Conservation (phyloP, 1,284 basidiomycete genomes). For the Tilletia walkeri region DNA sequence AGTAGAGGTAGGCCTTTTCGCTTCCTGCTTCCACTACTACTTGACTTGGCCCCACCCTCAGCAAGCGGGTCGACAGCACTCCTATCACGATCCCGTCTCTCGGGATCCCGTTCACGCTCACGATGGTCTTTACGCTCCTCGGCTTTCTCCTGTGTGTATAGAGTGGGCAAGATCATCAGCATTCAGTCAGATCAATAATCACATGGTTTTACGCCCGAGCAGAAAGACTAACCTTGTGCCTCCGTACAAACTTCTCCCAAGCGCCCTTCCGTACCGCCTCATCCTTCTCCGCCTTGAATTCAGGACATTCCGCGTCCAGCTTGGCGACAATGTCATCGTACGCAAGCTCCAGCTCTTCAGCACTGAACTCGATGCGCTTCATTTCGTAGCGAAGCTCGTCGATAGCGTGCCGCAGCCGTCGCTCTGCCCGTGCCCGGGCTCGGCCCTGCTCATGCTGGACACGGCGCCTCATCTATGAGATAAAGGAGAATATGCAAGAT, state of each 20-base stretch:
- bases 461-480: conserved; percentile 67
- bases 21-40: neutral
- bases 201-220: neutral
- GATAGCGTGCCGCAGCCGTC: conserved; percentile 78
- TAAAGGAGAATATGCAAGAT: neutral
- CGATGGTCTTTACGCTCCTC: conserved; percentile 7
- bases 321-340: conserved; percentile 34
- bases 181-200: neutral
- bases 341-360: conserved; percentile 28
- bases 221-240: conserved; percentile 35
- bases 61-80: neutral
- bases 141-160: neutral
- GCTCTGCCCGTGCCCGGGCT: conserved; percentile 73
- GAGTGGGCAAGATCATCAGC: neutral
- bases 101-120: neutral
- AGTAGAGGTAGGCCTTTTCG: neutral
- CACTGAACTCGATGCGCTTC: conserved; percentile 68
- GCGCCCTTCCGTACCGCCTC: conserved; percentile 35
- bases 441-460: conserved; percentile 69
- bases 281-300: conserved; percentile 28
- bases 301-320: conserved; percentile 28
- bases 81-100: conserved; percentile 3
- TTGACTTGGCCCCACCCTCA: neutral
- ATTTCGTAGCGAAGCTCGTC: conserved; percentile 95
- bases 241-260: conserved; percentile 48